Base-by-base conservation (phyloP, 176 grass and related monocot species). In the Triticum monococcum region DNA sequence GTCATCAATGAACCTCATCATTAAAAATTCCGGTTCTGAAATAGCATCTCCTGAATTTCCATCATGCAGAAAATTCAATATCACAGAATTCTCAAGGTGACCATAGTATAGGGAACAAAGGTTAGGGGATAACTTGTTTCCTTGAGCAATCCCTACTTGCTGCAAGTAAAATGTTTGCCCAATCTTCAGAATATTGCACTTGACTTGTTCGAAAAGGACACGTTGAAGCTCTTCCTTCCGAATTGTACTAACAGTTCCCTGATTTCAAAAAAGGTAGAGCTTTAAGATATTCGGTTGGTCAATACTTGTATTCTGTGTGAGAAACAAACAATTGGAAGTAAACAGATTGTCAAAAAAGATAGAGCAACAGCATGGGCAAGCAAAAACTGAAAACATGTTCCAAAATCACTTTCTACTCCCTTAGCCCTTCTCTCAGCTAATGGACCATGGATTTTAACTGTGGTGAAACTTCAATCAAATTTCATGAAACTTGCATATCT, bases 101-200 rank as follows among this genome's bases (percentile, higher is more conserved):
- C 88, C 96, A 60, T 91, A 92, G 77, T 98, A 98, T 63, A 92
- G 79, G 69, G 93, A 98, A 77, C 96, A 98, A 85, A 98, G 91
- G 69, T 94, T 86, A 79, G 88, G 52, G 36, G 93, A 98, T 84
- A 98, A 78, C 43, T 91, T 78, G 79, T 87, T 92, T 77, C 96
- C 96, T 75, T 98, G 96, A 66, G 92, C 70, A 80, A 98, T 98
- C 30, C 96, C 96, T 78, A 94, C 84, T 89, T 86, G 79, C 83
- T 95, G 96, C 36, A 90, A 86, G 81, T 94, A 95, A 68, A 92
- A 98, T 10, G 89, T 84, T 54, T 84, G 78, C 23, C 88, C 90
- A 91, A 95, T 84, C 74, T 95, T 88, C 48, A 98, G 85, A 68
- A 94, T 85, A 82, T 91, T 98, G 63, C 56, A 40, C 75, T 91